Conservation (phyloP, 2,329 filamentous ascomycete genomes). For the Cordyceps pruinosa region DNA sequence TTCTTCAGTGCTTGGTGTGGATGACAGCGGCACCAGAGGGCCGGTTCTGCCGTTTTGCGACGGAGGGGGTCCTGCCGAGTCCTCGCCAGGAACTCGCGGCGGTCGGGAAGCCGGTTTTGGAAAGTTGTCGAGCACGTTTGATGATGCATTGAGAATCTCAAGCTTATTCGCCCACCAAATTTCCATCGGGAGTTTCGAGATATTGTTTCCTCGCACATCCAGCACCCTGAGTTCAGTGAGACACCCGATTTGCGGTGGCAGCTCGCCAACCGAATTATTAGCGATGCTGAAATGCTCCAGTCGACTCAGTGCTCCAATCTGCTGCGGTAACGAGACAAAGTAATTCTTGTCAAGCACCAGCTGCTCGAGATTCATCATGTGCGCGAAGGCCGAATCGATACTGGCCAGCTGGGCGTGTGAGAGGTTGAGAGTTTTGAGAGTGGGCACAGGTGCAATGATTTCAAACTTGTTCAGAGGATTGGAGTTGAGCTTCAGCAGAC, state of each 20-base stretch:
- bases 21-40: slow-evolving; percentile 38
- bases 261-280: slow-evolving; percentile 76
- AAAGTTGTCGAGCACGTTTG: slow-evolving; percentile 85
- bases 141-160: slow-evolving; percentile 89
- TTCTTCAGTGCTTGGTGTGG: slow-evolving; percentile 71
- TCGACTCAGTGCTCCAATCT: slow-evolving; percentile 75
- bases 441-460: slow-evolving; percentile 67
- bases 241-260: slow-evolving; percentile 84
- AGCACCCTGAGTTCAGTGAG: slow-evolving; percentile 77
- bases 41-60: slow-evolving; percentile 35
- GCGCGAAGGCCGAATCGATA: slow-evolving; percentile 81
- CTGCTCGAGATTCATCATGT: slow-evolving; percentile 79
- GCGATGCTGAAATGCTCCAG: slow-evolving; percentile 92
- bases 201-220: slow-evolving; percentile 89
- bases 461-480: slow-evolving; percentile 95
- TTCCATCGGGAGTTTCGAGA: slow-evolving; percentile 80
- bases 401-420: slow-evolving; percentile 87
- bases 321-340: slow-evolving; percentile 79
- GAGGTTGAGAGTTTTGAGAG: slow-evolving; percentile 78
- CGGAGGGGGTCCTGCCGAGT: slow-evolving; percentile 28
- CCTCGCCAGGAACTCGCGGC: slow-evolving; percentile 52
- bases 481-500: slow-evolving; percentile 82
- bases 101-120: slow-evolving; percentile 75
- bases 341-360: slow-evolving; percentile 92
- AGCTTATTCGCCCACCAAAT: slow-evolving; percentile 93